phyloP scores from a whole-genome alignment of 2,329 filamentous ascomycete species.

The Apiospora arundinis region DNA sequence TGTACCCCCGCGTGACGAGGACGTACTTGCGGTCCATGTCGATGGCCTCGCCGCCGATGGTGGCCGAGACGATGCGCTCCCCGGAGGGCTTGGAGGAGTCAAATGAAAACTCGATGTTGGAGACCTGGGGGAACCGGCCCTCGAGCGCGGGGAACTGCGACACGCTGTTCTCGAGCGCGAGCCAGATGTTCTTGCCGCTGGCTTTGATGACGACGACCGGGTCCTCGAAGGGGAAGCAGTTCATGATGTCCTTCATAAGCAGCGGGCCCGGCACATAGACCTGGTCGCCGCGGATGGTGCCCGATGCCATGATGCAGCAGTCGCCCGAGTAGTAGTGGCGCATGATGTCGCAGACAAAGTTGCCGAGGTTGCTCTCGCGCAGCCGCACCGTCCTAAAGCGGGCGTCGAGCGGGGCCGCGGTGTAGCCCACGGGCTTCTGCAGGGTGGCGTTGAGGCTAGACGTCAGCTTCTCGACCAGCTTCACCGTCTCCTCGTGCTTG shows the following conservation, averaged over 20 bases:
- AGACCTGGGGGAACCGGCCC: conserved; percentile 85
- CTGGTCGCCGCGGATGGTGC: conserved; percentile 87
- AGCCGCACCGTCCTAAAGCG: conserved; percentile 83
- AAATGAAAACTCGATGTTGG: conserved; percentile 78
- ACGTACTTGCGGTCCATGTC: conserved; percentile 70
- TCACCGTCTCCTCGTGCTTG: conserved; percentile 65
- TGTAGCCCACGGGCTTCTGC: conserved; percentile 84
- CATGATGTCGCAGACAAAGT: conserved; percentile 94
- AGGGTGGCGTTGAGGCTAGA: conserved; percentile 77
- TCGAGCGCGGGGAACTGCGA: conserved; percentile 83
- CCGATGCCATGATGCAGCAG: conserved; percentile 82
- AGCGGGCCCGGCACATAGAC: conserved; percentile 84
- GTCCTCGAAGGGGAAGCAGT: conserved; percentile 92
- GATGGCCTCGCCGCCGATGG: conserved; percentile 66
- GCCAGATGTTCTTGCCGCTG: conserved; percentile 76
- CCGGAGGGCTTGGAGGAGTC: conserved; percentile 67
- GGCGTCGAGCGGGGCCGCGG: conserved; percentile 80
- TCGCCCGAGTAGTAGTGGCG: conserved; percentile 81
- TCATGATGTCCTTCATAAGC: conserved; percentile 80
- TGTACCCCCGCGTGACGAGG: conserved; percentile 84
- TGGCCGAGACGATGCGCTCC: conserved; percentile 67
- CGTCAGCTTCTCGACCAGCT: conserved; percentile 72
- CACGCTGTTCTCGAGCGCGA: conserved; percentile 86
- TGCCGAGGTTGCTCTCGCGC: conserved; percentile 83
- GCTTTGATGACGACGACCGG: conserved; percentile 80